A percentile compares a stretch with the other conserved stretches of the same genome.
phyloP scores from a whole-genome alignment of 2,329 filamentous ascomycete genomes.

The Camillea tinctor region DNA sequence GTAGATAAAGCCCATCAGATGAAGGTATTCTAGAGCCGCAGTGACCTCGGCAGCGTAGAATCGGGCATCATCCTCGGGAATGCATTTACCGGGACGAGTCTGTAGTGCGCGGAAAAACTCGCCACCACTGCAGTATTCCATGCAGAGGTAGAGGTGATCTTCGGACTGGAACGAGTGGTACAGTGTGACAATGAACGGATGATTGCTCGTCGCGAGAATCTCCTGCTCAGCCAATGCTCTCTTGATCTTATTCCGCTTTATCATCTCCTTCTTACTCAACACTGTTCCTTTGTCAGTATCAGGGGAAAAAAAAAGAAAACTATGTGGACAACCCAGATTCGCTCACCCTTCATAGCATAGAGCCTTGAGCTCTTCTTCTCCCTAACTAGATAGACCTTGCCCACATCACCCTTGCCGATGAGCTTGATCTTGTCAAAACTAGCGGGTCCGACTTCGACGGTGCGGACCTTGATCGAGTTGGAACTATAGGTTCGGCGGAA shows the following conservation, averaged over 20 bases:
- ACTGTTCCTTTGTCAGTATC: constrained; percentile 60
- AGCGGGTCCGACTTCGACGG: constrained; percentile 90
- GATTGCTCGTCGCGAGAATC: constrained; percentile 96
- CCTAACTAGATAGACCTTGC: constrained; percentile 94
- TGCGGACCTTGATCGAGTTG: constrained; percentile 97
- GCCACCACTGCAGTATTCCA: constrained; percentile 99
- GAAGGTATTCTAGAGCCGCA: constrained; percentile 91
- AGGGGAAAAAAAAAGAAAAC: too few species aligned
- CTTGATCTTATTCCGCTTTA: constrained; percentile 99
- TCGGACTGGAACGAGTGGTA: constrained; percentile 99
- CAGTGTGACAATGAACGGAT: constrained; percentile 96
- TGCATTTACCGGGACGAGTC: constrained; percentile 94
- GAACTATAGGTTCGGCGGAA: constrained; percentile 97
- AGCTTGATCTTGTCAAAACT: constrained; percentile 99
- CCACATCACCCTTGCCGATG: constrained; percentile 97
- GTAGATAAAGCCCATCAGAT: constrained; percentile 99
- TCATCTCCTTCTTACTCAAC: constrained; percentile 99
- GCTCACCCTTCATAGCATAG: constrained; percentile 96
- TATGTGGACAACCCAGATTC: not conserved
- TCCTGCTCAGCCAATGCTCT: constrained; percentile 95
- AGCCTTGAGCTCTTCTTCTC: constrained; percentile 96
- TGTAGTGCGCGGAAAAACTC: constrained; percentile 98
- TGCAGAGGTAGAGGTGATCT: constrained; percentile 97
- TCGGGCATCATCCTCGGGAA: constrained; percentile 91
- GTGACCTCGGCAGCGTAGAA: constrained; percentile 99